Base-by-base conservation (phyloP, 2,329 filamentous ascomycete genomes). In the Penicillium sp. region DNA sequence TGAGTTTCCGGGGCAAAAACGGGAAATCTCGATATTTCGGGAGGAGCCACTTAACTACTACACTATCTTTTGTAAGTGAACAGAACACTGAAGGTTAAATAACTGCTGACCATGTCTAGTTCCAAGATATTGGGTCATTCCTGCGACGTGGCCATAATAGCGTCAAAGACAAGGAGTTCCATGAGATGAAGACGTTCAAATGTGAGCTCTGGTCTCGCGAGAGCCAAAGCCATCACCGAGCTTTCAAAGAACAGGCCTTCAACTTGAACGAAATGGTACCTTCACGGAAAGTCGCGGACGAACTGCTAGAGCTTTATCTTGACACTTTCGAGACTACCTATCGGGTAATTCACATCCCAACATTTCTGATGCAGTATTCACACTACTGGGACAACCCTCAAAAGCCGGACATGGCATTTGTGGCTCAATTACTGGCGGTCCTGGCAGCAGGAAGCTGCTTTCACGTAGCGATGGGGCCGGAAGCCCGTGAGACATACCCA, bases 261-360 rank as follows among this genome's bases (percentile, higher is more conserved):
- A 56, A 55, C 12, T 50, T 72, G 0, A 55, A 64, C 18, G 64
- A 67, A 33, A 61, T 70, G 40, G 58, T 86, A 0, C 81, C 82
- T 0, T 48, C 64, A 13, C 62, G 58, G 31, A 46, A 55, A 23
- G 52, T 80, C 0, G 75, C 77, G 0, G 79, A 83, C 50, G 64
- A 73, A 44, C 71, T 83, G 1, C 67, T 83, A 13, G 70, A 77
- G 7, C 64, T 70, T 27, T 83, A 83, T 66, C 66, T 86, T 15
- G 70, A 78, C 42, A 78, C 77, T 0, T 75, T 80, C 55, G 81
- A 84, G 57, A 76, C 78, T 1, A 75, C 79, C 13, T 75, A 80
- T 53, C 75, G 82, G 2, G 72, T 86, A 23, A 50, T 86, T 7
- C 78, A 86, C 60, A 62, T 80, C 1, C 81, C 81, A 0, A 77